A percentile compares a stretch with the other conserved stretches of the same genome.
Conservation (phyloP, 345 rosid species). For the Lumnitzera racemosa region DNA sequence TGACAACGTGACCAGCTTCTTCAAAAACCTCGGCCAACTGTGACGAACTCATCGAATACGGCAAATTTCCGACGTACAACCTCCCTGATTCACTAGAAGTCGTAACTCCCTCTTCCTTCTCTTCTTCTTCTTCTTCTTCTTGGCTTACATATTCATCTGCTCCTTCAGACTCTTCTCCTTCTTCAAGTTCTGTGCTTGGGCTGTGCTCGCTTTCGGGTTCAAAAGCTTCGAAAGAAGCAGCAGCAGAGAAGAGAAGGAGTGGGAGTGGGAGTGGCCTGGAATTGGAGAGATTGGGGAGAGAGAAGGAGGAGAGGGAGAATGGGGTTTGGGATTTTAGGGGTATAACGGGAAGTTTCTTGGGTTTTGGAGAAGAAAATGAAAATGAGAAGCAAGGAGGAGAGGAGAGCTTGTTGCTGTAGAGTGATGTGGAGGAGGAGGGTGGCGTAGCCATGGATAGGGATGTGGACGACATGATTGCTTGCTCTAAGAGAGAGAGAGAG, state of each 20-base stretch:
- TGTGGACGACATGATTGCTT: conserved; percentile 24
- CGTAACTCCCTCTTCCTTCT: conserved; percentile 12
- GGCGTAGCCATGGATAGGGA: conserved; percentile 11
- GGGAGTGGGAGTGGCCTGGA: conserved; percentile 7
- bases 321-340: conserved; percentile 20
- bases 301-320: not conserved
- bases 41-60: conserved; percentile 59
- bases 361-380: conserved; percentile 22
- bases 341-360: conserved; percentile 31
- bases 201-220: conserved; percentile 7
- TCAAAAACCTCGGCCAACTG: conserved; percentile 53
- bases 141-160: conserved; percentile 14
- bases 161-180: conserved; percentile 14
- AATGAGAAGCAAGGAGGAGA: conserved; percentile 13
- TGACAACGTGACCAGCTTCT: conserved; percentile 66
- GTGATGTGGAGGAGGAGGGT: conserved; percentile 15
- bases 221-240: conserved; percentile 29
- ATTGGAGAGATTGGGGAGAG: conserved; percentile 17
- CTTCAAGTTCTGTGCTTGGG: conserved; percentile 5
- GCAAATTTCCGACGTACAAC: conserved; percentile 78
- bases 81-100: conserved; percentile 44
- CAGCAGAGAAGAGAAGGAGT: conserved; percentile 8
- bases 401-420: conserved; percentile 18
- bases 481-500: not conserved
- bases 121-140: conserved; percentile 14